These are phyloP conservation scores for Dioszegia crocea DNA, from an alignment of 768 basidiomycete species.

Conservation along the genomic window DNA sequence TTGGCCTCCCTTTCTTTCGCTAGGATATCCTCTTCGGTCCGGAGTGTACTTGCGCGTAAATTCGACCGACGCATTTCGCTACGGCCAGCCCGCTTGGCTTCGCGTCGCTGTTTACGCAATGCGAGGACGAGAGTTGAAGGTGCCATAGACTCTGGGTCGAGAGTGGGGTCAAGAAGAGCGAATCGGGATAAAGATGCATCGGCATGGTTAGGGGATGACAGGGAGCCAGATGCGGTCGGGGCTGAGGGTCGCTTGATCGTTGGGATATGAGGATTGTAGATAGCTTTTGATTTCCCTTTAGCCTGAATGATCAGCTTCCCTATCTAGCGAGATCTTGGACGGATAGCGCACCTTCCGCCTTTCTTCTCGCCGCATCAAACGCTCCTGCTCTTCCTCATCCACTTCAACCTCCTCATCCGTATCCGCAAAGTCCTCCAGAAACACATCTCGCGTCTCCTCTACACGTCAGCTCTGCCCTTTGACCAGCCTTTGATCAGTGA, in stretches of 20 bases:
- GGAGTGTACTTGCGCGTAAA: slow-evolving; percentile 35
- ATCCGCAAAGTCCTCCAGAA: slow-evolving; percentile 45
- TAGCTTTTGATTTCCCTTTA: slow-evolving; percentile 37
- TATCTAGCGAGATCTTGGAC: too few species aligned
- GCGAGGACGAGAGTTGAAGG: slow-evolving; percentile 37
- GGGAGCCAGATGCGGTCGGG: background rate
- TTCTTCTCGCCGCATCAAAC: slow-evolving; percentile 29
- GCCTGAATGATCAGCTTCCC: slow-evolving; percentile 15
- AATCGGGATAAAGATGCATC: background rate
- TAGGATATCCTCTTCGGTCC: slow-evolving; percentile 34
- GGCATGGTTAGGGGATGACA: background rate
- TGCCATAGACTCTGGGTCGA: slow-evolving; percentile 33
- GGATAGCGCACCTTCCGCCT: slow-evolving; percentile 27
- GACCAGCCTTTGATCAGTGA: background rate
- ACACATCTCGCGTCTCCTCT: slow-evolving; percentile 44
- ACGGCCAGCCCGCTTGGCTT: slow-evolving; percentile 25
- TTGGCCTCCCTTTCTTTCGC: slow-evolving; percentile 24
- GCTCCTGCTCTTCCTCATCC: slow-evolving; percentile 41
- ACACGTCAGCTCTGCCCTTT: background rate
- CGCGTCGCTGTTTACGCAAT: slow-evolving; percentile 34
- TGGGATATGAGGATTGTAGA: slow-evolving; percentile 29
- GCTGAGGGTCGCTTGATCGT: slow-evolving; percentile 13
- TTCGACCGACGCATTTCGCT: slow-evolving; percentile 35
- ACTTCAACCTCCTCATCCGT: slow-evolving; percentile 47
- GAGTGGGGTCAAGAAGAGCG: slow-evolving; percentile 17